Conservation (phyloP, 2,329 filamentous ascomycete species). For the Pseudonectria buxi region DNA sequence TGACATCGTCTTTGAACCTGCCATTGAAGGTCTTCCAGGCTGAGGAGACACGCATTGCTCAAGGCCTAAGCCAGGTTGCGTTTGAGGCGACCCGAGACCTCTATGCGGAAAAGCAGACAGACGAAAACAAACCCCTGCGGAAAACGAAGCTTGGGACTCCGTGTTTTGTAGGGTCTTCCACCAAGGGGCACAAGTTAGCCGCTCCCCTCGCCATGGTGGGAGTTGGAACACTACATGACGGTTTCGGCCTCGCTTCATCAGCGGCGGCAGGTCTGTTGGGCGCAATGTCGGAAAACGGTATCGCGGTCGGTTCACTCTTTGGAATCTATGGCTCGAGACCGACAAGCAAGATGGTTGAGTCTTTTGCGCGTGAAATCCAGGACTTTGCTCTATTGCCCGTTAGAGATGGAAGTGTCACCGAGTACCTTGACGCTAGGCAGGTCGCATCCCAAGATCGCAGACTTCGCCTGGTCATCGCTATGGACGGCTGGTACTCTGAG, state of each 20-base stretch:
- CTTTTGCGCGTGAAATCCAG: slow-evolving; percentile 78
- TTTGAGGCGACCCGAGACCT: slow-evolving; percentile 34
- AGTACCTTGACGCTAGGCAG: slow-evolving; percentile 43
- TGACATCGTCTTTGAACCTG: slow-evolving; percentile 66
- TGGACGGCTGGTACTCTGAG: slow-evolving; percentile 74
- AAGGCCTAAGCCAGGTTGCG: slow-evolving; percentile 68
- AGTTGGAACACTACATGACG: slow-evolving; percentile 71
- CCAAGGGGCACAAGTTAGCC: slow-evolving; percentile 65
- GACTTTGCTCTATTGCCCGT: slow-evolving; percentile 84
- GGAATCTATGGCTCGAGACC: slow-evolving; percentile 85
- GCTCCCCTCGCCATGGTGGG: slow-evolving; percentile 71
- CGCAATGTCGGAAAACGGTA: slow-evolving; percentile 68
- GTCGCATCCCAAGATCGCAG: slow-evolving; percentile 54
- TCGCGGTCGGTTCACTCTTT: slow-evolving; percentile 78
- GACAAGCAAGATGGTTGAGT: slow-evolving; percentile 78
- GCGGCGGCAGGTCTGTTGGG: slow-evolving; percentile 75
- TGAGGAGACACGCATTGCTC: slow-evolving; percentile 69
- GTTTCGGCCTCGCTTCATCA: slow-evolving; percentile 65
- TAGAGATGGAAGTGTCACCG: slow-evolving; percentile 36
- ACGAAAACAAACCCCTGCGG: slow-evolving; percentile 57
- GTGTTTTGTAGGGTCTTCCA: slow-evolving; percentile 36
- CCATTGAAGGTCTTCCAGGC: slow-evolving; percentile 56
- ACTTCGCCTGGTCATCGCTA: slow-evolving; percentile 73
- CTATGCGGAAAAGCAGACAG: slow-evolving; percentile 31
- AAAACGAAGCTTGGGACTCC: slow-evolving; percentile 62